These are phyloP conservation scores for Penicillium fuscoglaucum DNA, from an alignment of 2,329 filamentous ascomycete genomes.

Conservation along the genomic window DNA sequence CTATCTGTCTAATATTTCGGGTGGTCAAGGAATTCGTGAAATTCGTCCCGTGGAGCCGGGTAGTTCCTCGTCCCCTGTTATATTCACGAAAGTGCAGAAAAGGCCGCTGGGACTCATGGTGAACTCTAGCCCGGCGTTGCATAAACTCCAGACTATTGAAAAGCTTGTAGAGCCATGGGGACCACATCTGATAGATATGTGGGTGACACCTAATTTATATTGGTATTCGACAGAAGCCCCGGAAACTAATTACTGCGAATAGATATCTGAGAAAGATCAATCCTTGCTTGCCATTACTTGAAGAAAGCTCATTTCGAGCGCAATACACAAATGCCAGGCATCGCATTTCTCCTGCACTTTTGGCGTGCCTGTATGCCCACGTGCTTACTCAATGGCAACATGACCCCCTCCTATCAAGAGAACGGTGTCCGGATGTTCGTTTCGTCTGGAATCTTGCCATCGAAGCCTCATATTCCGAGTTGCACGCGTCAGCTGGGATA, in stretches of 20 bases:
- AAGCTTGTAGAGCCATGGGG: conserved; percentile 45
- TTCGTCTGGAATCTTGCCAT: conserved; percentile 61
- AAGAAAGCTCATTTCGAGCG: conserved; percentile 50
- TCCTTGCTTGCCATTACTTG: conserved; percentile 55
- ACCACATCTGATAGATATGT: background rate
- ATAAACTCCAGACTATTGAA: conserved; percentile 46
- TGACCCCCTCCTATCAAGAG: conserved; percentile 35
- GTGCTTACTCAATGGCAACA: conserved; percentile 54
- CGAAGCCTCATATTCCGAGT: conserved; percentile 56
- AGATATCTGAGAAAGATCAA: conserved; percentile 55
- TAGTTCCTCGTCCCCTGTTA: conserved; percentile 23
- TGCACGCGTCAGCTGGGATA: conserved; percentile 55
- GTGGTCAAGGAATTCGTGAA: conserved; percentile 16
- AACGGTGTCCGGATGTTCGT: conserved; percentile 51
- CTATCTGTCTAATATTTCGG: conserved; percentile 47
- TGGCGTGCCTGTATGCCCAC: conserved; percentile 55
- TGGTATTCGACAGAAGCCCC: background rate
- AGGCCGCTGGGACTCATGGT: conserved; percentile 9
- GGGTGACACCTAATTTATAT: background rate
- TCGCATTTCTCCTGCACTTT: conserved; percentile 53
- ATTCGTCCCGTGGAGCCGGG: conserved; percentile 22
- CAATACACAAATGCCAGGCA: conserved; percentile 46
- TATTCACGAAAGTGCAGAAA: conserved; percentile 21
- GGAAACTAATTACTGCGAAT: background rate
- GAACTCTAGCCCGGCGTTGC: conserved; percentile 3